phyloP scores from a whole-genome alignment of 192 early-diverging fungal species.

The Umbelopsis vinacea region DNA sequence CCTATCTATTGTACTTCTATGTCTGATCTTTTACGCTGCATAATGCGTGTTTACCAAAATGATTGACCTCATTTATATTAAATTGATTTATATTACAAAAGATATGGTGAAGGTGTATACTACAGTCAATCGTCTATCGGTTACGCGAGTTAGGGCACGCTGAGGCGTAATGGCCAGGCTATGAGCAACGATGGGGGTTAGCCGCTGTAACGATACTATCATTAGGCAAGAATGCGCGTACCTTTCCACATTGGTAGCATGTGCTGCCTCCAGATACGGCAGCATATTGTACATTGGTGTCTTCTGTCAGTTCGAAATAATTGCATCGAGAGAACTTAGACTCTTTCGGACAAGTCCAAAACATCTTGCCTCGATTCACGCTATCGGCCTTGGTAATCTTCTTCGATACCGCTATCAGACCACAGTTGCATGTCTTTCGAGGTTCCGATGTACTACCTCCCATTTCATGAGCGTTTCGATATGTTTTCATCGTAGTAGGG shows the following conservation, averaged over 20 bases:
- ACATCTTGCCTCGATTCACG: constrained; percentile 22
- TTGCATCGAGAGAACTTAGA: constrained; percentile 18
- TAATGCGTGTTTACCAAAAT: too few species aligned
- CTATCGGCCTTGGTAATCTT: constrained; percentile 17
- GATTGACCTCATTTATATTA: too few species aligned
- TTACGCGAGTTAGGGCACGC: not conserved
- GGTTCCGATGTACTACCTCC: not conserved
- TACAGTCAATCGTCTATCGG: not conserved
- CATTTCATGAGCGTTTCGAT: constrained; percentile 7
- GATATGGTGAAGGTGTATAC: not conserved
- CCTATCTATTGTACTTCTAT: too few species aligned
- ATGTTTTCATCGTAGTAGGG: not conserved
- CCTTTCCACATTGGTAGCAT: constrained; percentile 14
- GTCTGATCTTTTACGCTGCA: too few species aligned
- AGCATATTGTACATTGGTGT: constrained; percentile 2
- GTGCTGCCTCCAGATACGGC: not conserved
- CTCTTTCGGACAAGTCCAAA: constrained; percentile 21
- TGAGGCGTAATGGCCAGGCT: constrained; percentile 14
- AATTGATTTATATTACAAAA: not conserved
- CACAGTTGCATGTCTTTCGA: constrained; percentile 16
- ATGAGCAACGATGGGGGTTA: not conserved
- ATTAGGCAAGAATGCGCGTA: not conserved
- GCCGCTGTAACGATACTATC: too few species aligned
- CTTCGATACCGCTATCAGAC: not conserved
- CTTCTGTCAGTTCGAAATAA: constrained; percentile 25